Evolutionary conservation across 139 green algal genomes (phyloP).

Genomic region (Chloropicon primus): DNA sequence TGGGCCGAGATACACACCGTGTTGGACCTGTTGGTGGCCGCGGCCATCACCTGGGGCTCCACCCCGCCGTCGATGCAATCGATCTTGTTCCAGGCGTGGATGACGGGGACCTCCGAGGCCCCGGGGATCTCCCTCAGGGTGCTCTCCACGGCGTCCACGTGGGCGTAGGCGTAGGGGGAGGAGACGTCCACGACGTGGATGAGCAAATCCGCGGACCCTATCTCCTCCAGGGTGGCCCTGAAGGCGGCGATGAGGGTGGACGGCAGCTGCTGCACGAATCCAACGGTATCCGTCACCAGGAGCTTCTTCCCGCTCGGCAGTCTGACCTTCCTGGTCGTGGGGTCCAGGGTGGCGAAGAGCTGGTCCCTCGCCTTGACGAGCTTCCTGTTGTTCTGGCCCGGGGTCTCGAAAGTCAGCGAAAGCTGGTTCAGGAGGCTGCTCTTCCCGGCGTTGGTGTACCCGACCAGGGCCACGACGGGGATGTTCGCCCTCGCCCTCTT

Average conservation of each 20-base stretch:
- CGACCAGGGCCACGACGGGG: slow-evolving; percentile 76
- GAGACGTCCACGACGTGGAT: slow-evolving; percentile 89
- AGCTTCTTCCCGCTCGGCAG: slow-evolving; percentile 58
- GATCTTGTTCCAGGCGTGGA: background rate
- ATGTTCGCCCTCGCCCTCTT: slow-evolving; percentile 31
- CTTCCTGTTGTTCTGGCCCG: background rate
- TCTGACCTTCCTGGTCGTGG: slow-evolving; percentile 70
- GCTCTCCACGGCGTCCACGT: slow-evolving; percentile 50
- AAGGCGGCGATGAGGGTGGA: background rate
- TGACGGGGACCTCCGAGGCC: background rate
- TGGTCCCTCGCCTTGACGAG: slow-evolving; percentile 69
- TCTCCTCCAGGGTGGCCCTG: slow-evolving; percentile 87
- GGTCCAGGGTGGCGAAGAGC: slow-evolving; percentile 97
- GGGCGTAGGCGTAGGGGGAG: slow-evolving; percentile 50
- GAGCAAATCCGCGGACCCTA: slow-evolving; percentile 60
- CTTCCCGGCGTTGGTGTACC: slow-evolving; percentile 92
- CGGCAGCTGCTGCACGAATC: slow-evolving; percentile 50
- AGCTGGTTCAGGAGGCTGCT: slow-evolving; percentile 20
- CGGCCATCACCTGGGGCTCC: background rate
- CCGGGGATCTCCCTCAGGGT: background rate
- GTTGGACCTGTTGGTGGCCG: slow-evolving; percentile 10
- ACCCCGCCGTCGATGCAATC: background rate
- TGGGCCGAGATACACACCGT: slow-evolving; percentile 44
- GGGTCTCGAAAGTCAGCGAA: slow-evolving; percentile 51
- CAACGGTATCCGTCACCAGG: slow-evolving; percentile 77